Evolutionary conservation across 768 basidiomycete species (phyloP), one percentile per base, ranked within the genome.

Genomic region (Hortiboletus campestris): DNA sequence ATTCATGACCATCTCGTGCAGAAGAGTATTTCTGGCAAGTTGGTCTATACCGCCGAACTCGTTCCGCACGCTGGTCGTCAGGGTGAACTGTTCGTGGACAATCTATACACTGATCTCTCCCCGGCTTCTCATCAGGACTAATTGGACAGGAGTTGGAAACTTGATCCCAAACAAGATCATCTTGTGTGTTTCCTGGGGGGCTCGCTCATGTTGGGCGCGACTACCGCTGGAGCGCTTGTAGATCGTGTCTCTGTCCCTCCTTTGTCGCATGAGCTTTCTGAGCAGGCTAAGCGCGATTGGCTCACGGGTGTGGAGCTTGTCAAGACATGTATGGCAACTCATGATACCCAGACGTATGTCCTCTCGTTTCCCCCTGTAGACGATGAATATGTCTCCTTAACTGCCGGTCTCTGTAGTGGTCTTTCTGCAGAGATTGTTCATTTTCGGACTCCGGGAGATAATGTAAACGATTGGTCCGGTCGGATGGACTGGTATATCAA

Each of bases 131-230:
- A 58, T 22, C 29, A 29, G 19, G n/a, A 31, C 19, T 46, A 36
- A 6, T 38, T 49, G 49, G 16, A 29, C 60, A 91, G 90, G 25
- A 74, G 76, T 34, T 94, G 91, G 92, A 80, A 81, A 17, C 74
- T 90, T 28, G 78, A 79, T 11, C 90, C 90, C 11, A 96, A 97
- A 68, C 95, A 98, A 75, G 95, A 98, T 67, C 95, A 97, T 68
- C 83, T 98, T 34, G 94, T 91, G 4, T 98, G 95, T 73, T 98
- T 97, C 83, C 76, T 98, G 34, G 93, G 88, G 19, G 95, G 94
- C 4, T 91, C 91, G 1, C 82, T 98, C 53, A 85, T 98, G 79
- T 82, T 98, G 3, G 94, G 95, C 13, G 90, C 92, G 14, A 90
- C 89, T 3, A 81, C 77, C 2, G 74, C 84, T 3, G 87, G 88